A percentile compares a stretch with the other conserved stretches of the same genome.
phyloP scores from a whole-genome alignment of 352 stramenopile genomes.

The Phytophthora crassamura region DNA sequence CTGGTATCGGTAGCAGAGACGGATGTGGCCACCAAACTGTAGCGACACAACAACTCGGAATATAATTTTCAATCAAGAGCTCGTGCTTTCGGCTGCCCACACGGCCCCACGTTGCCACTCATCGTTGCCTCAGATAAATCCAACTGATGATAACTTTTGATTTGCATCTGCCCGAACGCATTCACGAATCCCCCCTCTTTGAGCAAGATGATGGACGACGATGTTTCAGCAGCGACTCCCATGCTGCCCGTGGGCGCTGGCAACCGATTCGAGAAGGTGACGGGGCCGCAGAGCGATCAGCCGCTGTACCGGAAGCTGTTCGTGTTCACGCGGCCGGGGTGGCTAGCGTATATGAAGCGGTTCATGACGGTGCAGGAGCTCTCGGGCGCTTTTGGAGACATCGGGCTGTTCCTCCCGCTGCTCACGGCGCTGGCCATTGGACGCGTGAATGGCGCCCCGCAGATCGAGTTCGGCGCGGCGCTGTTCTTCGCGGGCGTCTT shows the following conservation, averaged over 20 bases:
- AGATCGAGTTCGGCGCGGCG: slow-evolving; percentile 89
- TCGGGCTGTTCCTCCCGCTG: slow-evolving; percentile 94
- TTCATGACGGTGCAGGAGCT: slow-evolving; percentile 83
- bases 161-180: slow-evolving; percentile 6
- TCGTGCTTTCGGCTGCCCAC: slow-evolving; percentile 9
- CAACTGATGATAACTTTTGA: slow-evolving; percentile 6
- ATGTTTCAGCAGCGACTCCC: slow-evolving; percentile 22
- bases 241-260: slow-evolving; percentile 42
- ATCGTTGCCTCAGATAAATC: background rate
- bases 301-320: slow-evolving; percentile 59
- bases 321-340: slow-evolving; percentile 61
- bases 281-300: slow-evolving; percentile 52
- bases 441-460: slow-evolving; percentile 62
- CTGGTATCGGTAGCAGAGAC: slow-evolving; percentile 26
- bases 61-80: slow-evolving; percentile 44
- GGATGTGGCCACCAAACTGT: slow-evolving; percentile 26
- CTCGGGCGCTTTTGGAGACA: slow-evolving; percentile 93
- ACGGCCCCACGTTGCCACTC: background rate
- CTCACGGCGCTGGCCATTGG: slow-evolving; percentile 90
- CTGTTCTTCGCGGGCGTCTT: slow-evolving; percentile 93
- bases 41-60: slow-evolving; percentile 33
- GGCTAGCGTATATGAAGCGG: slow-evolving; percentile 62
- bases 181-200: slow-evolving; percentile 12
- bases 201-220: slow-evolving; percentile 24
- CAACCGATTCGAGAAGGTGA: slow-evolving; percentile 49